Conservation (phyloP, 1,139 yeast species). For the Meyerozyma elateridarum region DNA sequence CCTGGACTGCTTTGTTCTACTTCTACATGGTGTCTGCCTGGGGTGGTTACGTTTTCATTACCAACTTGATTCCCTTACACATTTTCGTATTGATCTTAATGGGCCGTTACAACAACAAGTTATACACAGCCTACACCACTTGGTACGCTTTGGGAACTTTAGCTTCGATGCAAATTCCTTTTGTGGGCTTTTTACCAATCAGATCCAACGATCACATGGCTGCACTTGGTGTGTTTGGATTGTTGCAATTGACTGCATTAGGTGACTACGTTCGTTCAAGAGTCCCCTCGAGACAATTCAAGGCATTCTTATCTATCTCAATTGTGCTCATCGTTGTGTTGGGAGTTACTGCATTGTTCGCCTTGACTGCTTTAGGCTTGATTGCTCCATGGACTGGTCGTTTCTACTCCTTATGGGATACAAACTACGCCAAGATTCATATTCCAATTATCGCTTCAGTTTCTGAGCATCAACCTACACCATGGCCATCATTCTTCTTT, state of each 20-base stretch:
- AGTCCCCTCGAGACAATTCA: slow-evolving; percentile 73
- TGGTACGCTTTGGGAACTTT: slow-evolving; percentile 97
- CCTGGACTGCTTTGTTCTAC: slow-evolving; percentile 81
- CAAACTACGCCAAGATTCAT: slow-evolving; percentile 94
- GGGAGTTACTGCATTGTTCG: slow-evolving; percentile 69
- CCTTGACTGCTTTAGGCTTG: slow-evolving; percentile 82
- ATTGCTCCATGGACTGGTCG: slow-evolving; percentile 99
- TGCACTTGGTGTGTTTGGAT: slow-evolving; percentile 94
- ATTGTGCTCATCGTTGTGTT: slow-evolving; percentile 49
- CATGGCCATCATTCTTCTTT: slow-evolving; percentile 98
- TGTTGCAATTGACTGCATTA: slow-evolving; percentile 83
- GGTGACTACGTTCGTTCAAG: slow-evolving; percentile 77
- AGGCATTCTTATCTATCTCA: slow-evolving; percentile 61
- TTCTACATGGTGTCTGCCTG: slow-evolving; percentile 99
- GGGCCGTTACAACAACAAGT: slow-evolving; percentile 86
- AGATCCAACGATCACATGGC: slow-evolving; percentile 99
- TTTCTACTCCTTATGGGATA: slow-evolving; percentile 97
- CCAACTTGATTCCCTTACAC: slow-evolving; percentile 94
- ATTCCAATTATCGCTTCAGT: slow-evolving; percentile 99
- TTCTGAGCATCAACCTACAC: slow-evolving; percentile 98
- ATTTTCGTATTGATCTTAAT: slow-evolving; percentile 83
- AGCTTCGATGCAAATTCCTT: slow-evolving; percentile 98
- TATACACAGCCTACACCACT: slow-evolving; percentile 89
- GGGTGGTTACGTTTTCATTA: slow-evolving; percentile 99
- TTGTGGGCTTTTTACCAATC: slow-evolving; percentile 95